A percentile compares a stretch with the other conserved stretches of the same genome.
Conservation (phyloP, 2,329 filamentous ascomycete genomes). For the Fusarium tanahbumbuense region DNA sequence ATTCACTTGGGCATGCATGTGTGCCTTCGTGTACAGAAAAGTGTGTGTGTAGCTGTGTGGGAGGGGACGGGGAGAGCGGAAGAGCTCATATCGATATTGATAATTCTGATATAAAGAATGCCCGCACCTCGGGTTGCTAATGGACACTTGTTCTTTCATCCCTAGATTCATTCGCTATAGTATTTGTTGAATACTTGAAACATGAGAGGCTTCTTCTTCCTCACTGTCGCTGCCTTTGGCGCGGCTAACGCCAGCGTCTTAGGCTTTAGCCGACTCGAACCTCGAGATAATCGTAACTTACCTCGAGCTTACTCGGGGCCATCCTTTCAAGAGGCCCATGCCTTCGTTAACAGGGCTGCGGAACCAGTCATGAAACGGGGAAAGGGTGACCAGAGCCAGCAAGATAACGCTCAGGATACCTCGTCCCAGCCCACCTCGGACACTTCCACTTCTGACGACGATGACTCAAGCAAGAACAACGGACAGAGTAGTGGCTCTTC, state of each 20-base stretch:
- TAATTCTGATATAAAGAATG: neutral
- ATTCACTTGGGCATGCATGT: neutral
- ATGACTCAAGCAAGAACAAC: neutral
- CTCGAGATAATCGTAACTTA: neutral
- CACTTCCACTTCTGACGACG: neutral
- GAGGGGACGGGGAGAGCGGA: rapidly evolving
- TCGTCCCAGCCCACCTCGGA: too few relatives aligned
- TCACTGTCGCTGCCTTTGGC: slow-evolving; percentile 18
- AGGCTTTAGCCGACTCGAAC: neutral
- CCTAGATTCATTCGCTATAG: slow-evolving; percentile 7
- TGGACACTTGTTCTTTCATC: neutral
- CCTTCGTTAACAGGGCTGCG: neutral
- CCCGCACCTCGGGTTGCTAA: neutral
- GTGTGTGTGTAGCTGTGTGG: neutral
- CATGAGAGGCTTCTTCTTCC: slow-evolving; percentile 31
- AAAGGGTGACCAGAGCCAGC: neutral
- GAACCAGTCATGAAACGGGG: neutral
- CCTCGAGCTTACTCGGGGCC: neutral
- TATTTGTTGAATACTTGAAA: slow-evolving; percentile 9
- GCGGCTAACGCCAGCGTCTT: slow-evolving; percentile 24
- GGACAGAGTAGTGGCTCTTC: neutral
- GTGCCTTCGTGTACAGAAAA: neutral
- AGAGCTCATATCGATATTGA: too few relatives aligned
- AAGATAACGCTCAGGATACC: neutral
- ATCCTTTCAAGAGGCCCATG: neutral